These are phyloP conservation scores for Apiospora koreana DNA, from an alignment of 2,329 filamentous ascomycete species.

Conservation along the genomic window DNA sequence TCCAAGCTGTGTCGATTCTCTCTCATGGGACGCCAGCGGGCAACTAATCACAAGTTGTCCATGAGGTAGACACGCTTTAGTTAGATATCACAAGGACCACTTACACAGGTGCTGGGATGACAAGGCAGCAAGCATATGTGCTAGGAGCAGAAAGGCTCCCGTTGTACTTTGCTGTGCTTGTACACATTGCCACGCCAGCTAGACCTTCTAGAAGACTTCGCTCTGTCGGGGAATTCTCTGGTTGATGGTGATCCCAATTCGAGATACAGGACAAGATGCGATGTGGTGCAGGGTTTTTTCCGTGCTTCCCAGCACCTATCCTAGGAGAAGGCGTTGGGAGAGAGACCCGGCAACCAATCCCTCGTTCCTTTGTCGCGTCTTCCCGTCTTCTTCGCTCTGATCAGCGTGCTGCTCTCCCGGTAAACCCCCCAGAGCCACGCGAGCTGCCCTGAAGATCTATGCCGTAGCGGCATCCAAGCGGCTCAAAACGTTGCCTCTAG, in stretches of 20 bases:
- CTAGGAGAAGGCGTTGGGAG: neutral
- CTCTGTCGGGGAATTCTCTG: neutral
- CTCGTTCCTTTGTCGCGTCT: neutral
- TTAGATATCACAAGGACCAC: neutral
- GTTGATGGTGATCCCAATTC: conserved; percentile 7
- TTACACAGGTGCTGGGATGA: neutral
- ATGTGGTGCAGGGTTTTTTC: neutral
- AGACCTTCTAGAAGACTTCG: conserved; percentile 9
- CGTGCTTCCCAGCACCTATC: neutral
- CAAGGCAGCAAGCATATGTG: neutral
- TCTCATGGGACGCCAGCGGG: neutral
- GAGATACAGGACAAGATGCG: neutral
- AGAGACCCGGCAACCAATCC: neutral
- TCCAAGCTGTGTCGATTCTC: neutral
- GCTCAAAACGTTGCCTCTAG: neutral
- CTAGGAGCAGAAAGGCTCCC: neutral
- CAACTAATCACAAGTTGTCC: neutral
- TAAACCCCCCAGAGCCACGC: conserved; percentile 15
- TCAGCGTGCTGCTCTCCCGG: conserved; percentile 4
- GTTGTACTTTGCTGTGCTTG: neutral
- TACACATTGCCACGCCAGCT: neutral
- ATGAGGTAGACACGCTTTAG: neutral
- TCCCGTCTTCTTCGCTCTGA: conserved; percentile 4
- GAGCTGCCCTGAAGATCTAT: conserved; percentile 21
- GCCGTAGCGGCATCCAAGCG: neutral